Evolutionary conservation across 2,329 filamentous ascomycete species (phyloP), one percentile per base, ranked within the genome.

Genomic region (Colletotrichum siamense): DNA sequence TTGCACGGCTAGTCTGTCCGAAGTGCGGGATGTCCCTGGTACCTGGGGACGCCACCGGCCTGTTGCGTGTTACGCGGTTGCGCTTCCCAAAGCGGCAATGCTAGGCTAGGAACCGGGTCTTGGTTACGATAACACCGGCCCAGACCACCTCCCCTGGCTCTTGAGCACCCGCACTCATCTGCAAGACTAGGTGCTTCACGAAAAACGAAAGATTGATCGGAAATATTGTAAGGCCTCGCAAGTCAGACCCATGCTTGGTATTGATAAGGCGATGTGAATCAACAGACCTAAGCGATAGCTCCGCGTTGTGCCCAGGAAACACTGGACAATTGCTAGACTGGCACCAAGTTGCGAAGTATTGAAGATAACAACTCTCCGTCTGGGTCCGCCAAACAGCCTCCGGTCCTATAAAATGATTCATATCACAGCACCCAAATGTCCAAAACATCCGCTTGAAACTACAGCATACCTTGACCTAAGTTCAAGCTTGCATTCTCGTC

Each of bases 1-100:
- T 12, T 22, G 15, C 44, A 18, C 44, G 10, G n/a, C n/a, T 22
- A 12, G 18, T 49, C 44, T 49, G 10, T 22, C 18, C 39, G 0
- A n/a, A 44, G 18, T 44, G 39, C 44, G 44, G 44, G 39, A 39
- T 15, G 15, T 16, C 16, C 6, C 39, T 22, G 39, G n/a, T n/a
- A n/a, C n/a, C n/a, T 6, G 1, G 39, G 18, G 1, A 4, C 18
- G 44, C 18, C 15, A n/a, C n/a, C 0, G n/a, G 44, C n/a, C 1
- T 18, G 9, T 22, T 0, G 44, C 3, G n/a, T 1, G n/a, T 49
- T 49, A 49, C 44, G 1, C 6, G 18, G n/a, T 18, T 0, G 44
- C 44, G 0, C n/a, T 49, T 49, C 44, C 44, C 44, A 49, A 49
- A 49, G 44, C 2, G 9, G 44, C 8, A 49, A 49, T 49, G 44